Percentiles rank a stretch among this genome's conserved stretches.
Conservation (phyloP, 192 early-diverging fungal genomes). For the Mortierella antarctica region DNA sequence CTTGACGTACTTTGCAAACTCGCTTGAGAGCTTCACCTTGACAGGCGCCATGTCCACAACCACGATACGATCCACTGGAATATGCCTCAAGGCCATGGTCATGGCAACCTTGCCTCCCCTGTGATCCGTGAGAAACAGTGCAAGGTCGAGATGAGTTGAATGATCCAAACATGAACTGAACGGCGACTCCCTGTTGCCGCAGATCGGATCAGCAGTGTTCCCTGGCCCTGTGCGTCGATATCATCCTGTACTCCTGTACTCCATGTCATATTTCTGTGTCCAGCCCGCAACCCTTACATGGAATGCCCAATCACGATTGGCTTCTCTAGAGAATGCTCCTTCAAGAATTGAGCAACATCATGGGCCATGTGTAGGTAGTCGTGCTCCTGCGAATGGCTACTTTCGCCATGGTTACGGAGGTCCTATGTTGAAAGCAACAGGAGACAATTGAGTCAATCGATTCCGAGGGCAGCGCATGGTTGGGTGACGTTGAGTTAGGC, state of each 20-base stretch:
- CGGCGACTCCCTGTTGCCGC: no score
- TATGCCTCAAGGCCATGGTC: conserved; percentile 68
- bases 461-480: background rate
- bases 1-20: conserved; percentile 68
- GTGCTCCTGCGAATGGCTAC: conserved; percentile 73
- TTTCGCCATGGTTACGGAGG: conserved; percentile 95
- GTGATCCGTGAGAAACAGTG: background rate
- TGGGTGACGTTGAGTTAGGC: background rate
- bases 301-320: conserved; percentile 88
- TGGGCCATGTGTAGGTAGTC: conserved; percentile 82
- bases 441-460: background rate
- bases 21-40: conserved; percentile 55
- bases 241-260: background rate
- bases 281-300: conserved; percentile 64
- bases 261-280: background rate
- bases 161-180: background rate
- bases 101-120: conserved; percentile 85
- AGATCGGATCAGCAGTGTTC: no score
- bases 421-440: conserved; percentile 61
- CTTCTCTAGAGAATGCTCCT: conserved; percentile 63
- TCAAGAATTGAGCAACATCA: conserved; percentile 80
- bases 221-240: no score
- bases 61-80: conserved; percentile 66
- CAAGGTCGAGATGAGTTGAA: background rate
- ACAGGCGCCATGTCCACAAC: conserved; percentile 81